A percentile compares a stretch with the other conserved stretches of the same genome.
Evolutionary conservation across 805 yeast species (phyloP).

Genomic region (Candida coquimbonensis): DNA sequence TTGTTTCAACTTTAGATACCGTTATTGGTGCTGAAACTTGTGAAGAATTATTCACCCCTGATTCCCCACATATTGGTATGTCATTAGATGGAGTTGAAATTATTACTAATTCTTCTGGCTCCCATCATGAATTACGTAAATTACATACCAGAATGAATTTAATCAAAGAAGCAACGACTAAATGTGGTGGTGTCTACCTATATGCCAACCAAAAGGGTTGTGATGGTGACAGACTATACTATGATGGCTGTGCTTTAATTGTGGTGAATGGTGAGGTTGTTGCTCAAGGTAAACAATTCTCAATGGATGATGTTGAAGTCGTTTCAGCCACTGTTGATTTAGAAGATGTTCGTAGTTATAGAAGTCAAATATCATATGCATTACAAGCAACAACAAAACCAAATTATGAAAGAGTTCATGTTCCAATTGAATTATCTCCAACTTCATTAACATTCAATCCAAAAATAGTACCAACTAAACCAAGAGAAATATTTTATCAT

Average conservation of each 20-base stretch:
- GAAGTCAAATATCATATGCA: constrained; percentile 59
- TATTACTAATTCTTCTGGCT: constrained; percentile 90
- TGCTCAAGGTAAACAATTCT: constrained; percentile 91
- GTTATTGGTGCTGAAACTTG: constrained; percentile 97
- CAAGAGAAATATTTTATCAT: constrained; percentile 52
- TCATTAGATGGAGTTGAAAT: constrained; percentile 97
- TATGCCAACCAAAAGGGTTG: constrained; percentile 96
- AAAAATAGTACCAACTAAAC: constrained; percentile 47
- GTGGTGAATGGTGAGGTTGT: constrained; percentile 87
- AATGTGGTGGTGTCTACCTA: constrained; percentile 93
- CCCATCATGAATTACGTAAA: constrained; percentile 95
- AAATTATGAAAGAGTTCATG: constrained; percentile 44
- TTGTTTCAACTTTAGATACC: constrained; percentile 76
- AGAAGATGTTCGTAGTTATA: constrained; percentile 81
- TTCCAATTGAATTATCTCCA: constrained; percentile 63
- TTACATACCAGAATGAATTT: constrained; percentile 76
- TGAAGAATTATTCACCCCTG: constrained; percentile 95
- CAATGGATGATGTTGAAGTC: constrained; percentile 88
- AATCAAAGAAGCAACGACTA: constrained; percentile 86
- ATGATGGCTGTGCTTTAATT: constrained; percentile 95
- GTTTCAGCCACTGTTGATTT: constrained; percentile 91
- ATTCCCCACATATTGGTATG: constrained; percentile 89
- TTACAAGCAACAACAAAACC: constrained; percentile 24
- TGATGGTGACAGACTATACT: constrained; percentile 94
- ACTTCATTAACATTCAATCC: constrained; percentile 53